These are phyloP conservation scores for Cryphonectria parasitica DNA, from an alignment of 2,329 filamentous ascomycete genomes.

Conservation along the genomic window DNA sequence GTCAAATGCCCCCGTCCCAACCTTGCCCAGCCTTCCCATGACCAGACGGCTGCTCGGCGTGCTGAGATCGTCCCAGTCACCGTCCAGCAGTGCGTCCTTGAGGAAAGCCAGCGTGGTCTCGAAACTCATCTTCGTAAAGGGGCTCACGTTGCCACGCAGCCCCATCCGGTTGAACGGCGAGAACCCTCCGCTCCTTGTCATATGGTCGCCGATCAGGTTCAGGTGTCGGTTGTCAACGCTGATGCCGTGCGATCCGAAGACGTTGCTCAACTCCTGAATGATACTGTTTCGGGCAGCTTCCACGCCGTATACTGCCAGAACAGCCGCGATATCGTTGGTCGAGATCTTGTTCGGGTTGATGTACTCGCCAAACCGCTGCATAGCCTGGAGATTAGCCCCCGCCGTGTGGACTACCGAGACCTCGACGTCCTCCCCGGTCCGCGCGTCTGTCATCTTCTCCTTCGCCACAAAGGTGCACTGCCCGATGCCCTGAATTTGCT, in stretches of 20 bases:
- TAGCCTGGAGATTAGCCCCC: conserved; percentile 86
- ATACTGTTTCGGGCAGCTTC: conserved; percentile 90
- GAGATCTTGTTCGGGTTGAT: conserved; percentile 85
- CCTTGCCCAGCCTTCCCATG: conserved; percentile 77
- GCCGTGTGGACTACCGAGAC: conserved; percentile 72
- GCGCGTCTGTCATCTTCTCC: conserved; percentile 55
- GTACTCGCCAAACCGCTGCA: conserved; percentile 84
- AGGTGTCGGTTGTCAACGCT: conserved; percentile 88
- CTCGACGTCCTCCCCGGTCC: conserved; percentile 52
- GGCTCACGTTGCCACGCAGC: conserved; percentile 79
- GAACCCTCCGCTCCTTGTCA: conserved; percentile 93
- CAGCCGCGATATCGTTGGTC: conserved; percentile 90
- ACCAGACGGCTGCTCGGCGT: conserved; percentile 89
- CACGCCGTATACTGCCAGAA: conserved; percentile 86
- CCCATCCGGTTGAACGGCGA: conserved; percentile 92
- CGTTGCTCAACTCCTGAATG: conserved; percentile 79
- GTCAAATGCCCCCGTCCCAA: conserved; percentile 92
- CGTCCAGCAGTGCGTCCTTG: conserved; percentile 86
- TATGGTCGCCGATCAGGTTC: conserved; percentile 94
- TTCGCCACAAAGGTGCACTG: conserved; percentile 69
- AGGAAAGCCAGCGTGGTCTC: conserved; percentile 95
- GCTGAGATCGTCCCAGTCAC: conserved; percentile 85
- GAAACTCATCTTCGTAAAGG: conserved; percentile 99
- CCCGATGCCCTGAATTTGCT: conserved; percentile 79
- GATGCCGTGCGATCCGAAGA: conserved; percentile 92